phyloP scores from a whole-genome alignment of 2,329 filamentous ascomycete species.

The Aphanocladium album region DNA sequence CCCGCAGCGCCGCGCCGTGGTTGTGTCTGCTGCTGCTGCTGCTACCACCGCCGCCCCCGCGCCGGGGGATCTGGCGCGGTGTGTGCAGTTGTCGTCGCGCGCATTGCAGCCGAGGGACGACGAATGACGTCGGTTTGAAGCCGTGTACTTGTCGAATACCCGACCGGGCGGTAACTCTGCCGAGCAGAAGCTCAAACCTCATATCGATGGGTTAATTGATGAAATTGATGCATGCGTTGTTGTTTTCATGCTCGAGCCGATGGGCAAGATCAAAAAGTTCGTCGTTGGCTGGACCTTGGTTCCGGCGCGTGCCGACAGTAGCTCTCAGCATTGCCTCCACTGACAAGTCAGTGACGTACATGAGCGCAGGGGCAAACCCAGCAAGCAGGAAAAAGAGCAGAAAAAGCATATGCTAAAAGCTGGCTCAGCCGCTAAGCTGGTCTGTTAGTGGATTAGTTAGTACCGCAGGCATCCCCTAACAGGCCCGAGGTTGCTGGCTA shows the following conservation, averaged over 20 bases:
- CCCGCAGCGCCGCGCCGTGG: conserved; percentile 29
- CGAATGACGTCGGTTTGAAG: conserved; percentile 11
- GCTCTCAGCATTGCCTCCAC: not conserved
- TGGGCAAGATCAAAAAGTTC: not conserved
- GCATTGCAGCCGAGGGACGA: not conserved
- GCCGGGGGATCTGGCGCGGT: conserved; percentile 24
- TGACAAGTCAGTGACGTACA: not conserved
- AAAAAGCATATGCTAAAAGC: not conserved
- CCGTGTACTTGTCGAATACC: conserved; percentile 25
- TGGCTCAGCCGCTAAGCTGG: not conserved
- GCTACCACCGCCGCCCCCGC: not conserved
- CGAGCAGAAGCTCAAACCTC: conserved; percentile 38
- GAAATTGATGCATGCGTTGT: not conserved
- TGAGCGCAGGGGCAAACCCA: not conserved
- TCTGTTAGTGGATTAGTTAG: not conserved
- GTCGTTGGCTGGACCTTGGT: not conserved
- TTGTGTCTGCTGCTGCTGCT: conserved; percentile 5
- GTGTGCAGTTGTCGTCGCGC: conserved; percentile 16
- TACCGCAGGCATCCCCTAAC: not conserved
- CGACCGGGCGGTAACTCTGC: conserved; percentile 40
- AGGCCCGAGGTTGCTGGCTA: not conserved
- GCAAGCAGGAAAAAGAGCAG: not conserved
- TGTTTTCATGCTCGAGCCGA: conserved; percentile 6
- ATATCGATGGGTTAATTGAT: conserved; percentile 33
- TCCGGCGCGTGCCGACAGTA: conserved; percentile 7